Conservation (phyloP, 257 asterid genomes). For the Misopates orontium region DNA sequence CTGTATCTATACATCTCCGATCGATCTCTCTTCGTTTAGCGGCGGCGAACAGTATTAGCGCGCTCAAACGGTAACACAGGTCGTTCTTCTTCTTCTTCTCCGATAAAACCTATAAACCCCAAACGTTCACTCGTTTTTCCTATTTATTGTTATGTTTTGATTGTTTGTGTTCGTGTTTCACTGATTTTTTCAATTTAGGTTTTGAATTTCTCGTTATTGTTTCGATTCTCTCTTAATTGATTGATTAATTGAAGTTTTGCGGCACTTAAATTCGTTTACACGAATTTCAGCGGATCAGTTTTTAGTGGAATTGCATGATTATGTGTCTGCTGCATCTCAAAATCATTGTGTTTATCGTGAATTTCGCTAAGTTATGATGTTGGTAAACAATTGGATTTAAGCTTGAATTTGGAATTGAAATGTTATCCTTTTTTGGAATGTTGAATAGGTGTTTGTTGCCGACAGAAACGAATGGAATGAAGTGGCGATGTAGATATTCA, state of each 20-base stretch:
- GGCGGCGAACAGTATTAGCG: conserved; percentile 13
- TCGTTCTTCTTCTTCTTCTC: neutral
- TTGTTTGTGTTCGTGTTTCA: neutral
- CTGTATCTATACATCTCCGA: neutral
- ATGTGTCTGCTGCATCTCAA: conserved; percentile 12
- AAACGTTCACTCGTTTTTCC: neutral
- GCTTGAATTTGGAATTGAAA: conserved; percentile 17
- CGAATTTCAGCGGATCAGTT: conserved; percentile 16
- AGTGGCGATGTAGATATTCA: conserved; percentile 31
- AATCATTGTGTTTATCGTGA: conserved; percentile 9
- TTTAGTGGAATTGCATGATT: conserved; percentile 23
- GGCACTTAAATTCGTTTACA: neutral
- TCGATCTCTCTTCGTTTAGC: conserved; percentile 30
- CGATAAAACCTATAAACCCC: neutral
- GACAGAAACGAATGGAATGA: conserved; percentile 28
- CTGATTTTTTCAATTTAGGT: conserved; percentile 17
- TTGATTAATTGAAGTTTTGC: neutral
- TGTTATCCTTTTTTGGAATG: conserved; percentile 24
- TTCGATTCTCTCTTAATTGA: neutral
- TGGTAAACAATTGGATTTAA: neutral
- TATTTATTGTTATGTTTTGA: neutral
- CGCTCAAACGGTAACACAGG: conserved; percentile 28
- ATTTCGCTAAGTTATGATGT: neutral
- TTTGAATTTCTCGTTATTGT: neutral
- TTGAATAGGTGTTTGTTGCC: conserved; percentile 38